A percentile compares a stretch with the other conserved stretches of the same genome.
Evolutionary conservation across 208 protist species (phyloP).

Genomic region (Crithidia mellificae): DNA sequence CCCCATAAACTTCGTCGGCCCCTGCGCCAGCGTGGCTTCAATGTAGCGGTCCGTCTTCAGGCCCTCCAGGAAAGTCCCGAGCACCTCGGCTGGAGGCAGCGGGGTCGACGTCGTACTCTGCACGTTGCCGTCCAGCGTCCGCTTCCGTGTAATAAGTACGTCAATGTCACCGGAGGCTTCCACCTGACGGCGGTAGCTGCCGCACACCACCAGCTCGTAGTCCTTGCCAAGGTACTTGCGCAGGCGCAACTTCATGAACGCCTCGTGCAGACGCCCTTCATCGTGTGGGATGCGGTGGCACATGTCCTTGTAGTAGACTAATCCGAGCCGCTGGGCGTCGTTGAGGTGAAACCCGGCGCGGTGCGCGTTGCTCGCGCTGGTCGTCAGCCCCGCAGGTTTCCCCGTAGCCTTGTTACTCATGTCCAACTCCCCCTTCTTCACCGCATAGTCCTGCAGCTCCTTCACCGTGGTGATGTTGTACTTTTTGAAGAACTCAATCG

Average conservation of each 20-base stretch:
- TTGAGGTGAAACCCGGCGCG: conserved; percentile 53
- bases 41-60: conserved; percentile 78
- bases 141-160: conserved; percentile 74
- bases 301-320: conserved; percentile 87
- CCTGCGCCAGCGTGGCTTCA: conserved; percentile 79
- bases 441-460: conserved; percentile 59
- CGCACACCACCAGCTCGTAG: conserved; percentile 79
- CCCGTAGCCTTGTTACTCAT: conserved; percentile 37
- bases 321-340: conserved; percentile 70
- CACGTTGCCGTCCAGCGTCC: not conserved
- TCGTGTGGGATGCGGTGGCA: conserved; percentile 74
- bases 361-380: conserved; percentile 27
- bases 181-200: conserved; percentile 71
- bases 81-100: conserved; percentile 45
- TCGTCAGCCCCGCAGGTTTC: conserved; percentile 9
- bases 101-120: not conserved
- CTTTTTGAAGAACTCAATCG: conserved; percentile 70
- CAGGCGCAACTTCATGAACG: conserved; percentile 73
- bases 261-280: conserved; percentile 81
- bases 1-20: conserved; percentile 89
- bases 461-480: conserved; percentile 65
- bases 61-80: conserved; percentile 54
- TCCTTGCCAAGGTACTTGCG: conserved; percentile 72
- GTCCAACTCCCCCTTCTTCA: conserved; percentile 37
- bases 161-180: conserved; percentile 85